Percentiles rank a stretch among this genome's conserved stretches.
These are phyloP conservation scores for Nicotiana obtusifolia DNA, from an alignment of 257 asterid species.

Conservation along the genomic window DNA sequence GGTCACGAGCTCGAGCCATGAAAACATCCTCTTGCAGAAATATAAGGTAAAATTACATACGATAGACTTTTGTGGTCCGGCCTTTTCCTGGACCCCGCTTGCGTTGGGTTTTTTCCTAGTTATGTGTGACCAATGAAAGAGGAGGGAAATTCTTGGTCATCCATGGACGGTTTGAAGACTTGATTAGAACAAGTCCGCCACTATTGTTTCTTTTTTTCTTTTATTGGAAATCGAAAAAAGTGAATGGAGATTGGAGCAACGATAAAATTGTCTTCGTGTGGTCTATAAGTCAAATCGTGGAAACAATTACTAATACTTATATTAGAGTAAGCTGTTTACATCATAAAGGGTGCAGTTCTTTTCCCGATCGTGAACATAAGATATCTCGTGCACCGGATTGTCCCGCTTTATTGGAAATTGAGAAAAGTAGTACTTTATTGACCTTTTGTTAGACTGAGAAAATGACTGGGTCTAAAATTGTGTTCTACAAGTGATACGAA, in stretches of 20 bases:
- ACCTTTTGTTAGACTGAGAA: neutral
- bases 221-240: no score
- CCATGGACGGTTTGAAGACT: neutral
- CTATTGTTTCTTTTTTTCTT: neutral
- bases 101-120: no score
- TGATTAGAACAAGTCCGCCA: neutral
- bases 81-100: fast-evolving
- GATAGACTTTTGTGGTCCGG: no score
- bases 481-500: neutral
- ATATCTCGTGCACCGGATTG: no score
- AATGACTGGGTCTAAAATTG: neutral
- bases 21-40: no score
- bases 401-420: no score
- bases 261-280: fast-evolving
- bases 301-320: fast-evolving
- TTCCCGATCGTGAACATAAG: fast-evolving
- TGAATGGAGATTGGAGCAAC: no score
- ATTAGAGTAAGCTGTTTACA: no score
- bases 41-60: no score
- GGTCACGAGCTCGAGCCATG: no score
- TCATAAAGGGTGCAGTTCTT: fast-evolving
- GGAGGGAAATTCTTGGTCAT: neutral
- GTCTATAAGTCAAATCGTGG: fast-evolving
- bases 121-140: no score
- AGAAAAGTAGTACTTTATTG: neutral